Conservation (phyloP, 345 rosid genomes). For the Salix suchowensis region DNA sequence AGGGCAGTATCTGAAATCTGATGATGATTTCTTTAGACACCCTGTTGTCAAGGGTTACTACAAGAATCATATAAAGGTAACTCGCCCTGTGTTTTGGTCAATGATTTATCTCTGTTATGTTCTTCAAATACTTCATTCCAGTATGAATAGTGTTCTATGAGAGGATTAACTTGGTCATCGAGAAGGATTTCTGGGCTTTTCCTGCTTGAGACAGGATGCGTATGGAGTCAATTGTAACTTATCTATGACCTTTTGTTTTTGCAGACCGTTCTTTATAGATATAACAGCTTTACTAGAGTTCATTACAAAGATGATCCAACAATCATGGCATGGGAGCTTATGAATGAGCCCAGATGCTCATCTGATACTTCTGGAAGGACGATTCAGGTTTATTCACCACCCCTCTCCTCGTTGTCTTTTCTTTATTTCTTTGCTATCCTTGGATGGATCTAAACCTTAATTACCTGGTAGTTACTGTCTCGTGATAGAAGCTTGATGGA, state of each 20-base stretch:
- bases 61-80: slow-evolving; percentile 26
- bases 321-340: slow-evolving; percentile 35
- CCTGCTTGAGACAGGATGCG: background rate
- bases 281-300: slow-evolving; percentile 22
- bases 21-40: slow-evolving; percentile 32
- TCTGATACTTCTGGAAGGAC: slow-evolving; percentile 31
- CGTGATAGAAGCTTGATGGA: background rate
- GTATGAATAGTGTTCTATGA: background rate
- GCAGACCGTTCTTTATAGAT: slow-evolving; percentile 31
- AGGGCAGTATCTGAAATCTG: slow-evolving; percentile 20
- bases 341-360: slow-evolving; percentile 36
- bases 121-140: background rate
- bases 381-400: slow-evolving; percentile 19
- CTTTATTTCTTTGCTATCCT: background rate
- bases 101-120: background rate
- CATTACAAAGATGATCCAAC: slow-evolving; percentile 31
- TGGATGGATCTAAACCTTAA: background rate
- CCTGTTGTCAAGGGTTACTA: slow-evolving; percentile 23
- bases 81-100: background rate
- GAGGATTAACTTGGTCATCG: background rate
- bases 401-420: background rate
- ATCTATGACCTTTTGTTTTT: background rate
- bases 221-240: background rate
- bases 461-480: background rate
- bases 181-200: background rate